A percentile compares a stretch with the other conserved stretches of the same genome.
Conservation (phyloP, 1,139 yeast genomes). For the Sugiyamaella castrensis region DNA sequence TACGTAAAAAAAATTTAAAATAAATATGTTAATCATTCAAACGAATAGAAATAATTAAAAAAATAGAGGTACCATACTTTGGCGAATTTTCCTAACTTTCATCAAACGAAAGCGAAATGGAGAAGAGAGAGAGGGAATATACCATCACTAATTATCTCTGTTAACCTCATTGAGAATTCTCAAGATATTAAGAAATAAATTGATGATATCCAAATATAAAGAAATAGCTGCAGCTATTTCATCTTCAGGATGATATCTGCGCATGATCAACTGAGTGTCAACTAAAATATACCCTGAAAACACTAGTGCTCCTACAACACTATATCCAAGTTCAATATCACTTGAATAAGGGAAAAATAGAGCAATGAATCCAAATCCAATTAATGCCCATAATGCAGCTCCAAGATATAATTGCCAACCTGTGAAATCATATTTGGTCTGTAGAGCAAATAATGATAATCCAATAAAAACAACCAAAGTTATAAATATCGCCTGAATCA, state of each 20-base stretch:
- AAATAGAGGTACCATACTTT: too few relatives aligned
- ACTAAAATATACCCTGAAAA: slow-evolving; percentile 72
- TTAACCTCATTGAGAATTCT: slow-evolving; percentile 58
- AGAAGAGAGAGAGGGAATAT: too few relatives aligned
- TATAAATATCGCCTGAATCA: slow-evolving; percentile 67
- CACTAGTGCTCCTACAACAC: slow-evolving; percentile 69
- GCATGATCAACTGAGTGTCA: slow-evolving; percentile 80
- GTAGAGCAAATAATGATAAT: slow-evolving; percentile 72
- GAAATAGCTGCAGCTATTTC: slow-evolving; percentile 76
- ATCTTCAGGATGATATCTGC: slow-evolving; percentile 80
- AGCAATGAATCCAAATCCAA: slow-evolving; percentile 69
- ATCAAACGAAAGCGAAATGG: too few relatives aligned
- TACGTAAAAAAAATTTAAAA: background rate
- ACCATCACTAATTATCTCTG: slow-evolving; percentile 22
- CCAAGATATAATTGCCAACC: slow-evolving; percentile 67
- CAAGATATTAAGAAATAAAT: slow-evolving; percentile 73
- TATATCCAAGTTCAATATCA: slow-evolving; percentile 58
- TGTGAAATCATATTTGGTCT: slow-evolving; percentile 76
- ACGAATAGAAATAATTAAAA: too few relatives aligned
- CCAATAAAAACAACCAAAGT: slow-evolving; percentile 72
- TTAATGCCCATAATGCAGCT: slow-evolving; percentile 61
- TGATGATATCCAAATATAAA: slow-evolving; percentile 76
- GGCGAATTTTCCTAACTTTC: too few relatives aligned
- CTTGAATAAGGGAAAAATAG: slow-evolving; percentile 64
- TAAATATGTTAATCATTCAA: too few relatives aligned